phyloP scores from a whole-genome alignment of 345 rosid genomes.

The Combretum micranthum region DNA sequence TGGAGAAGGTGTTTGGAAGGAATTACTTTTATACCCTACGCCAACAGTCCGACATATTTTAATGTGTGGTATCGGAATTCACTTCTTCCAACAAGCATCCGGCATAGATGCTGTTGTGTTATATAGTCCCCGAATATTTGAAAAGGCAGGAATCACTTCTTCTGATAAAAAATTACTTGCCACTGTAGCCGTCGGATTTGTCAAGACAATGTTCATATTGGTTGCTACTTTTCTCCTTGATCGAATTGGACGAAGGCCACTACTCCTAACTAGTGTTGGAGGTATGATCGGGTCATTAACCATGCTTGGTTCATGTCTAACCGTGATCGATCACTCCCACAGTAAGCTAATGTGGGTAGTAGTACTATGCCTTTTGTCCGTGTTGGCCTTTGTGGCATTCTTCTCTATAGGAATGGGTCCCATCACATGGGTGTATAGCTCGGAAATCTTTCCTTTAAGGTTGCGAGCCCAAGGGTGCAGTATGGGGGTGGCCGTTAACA shows the following conservation, averaged over 20 bases:
- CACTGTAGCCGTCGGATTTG: not conserved
- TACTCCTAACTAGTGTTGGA: not conserved
- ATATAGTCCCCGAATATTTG: conserved; percentile 5
- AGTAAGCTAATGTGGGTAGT: conserved; percentile 50
- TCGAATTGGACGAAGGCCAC: not conserved
- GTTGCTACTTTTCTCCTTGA: not conserved
- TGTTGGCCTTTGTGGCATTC: conserved; percentile 48
- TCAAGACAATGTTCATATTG: not conserved
- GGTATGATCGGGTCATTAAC: not conserved
- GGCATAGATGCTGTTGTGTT: conserved; percentile 26
- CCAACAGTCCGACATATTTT: not conserved
- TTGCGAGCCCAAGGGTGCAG: conserved; percentile 70
- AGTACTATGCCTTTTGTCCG: conserved; percentile 37
- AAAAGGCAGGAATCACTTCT: not conserved
- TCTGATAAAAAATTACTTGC: not conserved
- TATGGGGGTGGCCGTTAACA: conserved; percentile 53
- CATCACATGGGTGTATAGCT: conserved; percentile 60
- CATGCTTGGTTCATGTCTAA: not conserved
- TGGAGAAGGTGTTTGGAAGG: not conserved
- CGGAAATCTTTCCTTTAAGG: conserved; percentile 72
- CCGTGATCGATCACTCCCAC: conserved; percentile 10
- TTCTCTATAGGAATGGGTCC: conserved; percentile 85
- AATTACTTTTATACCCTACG: not conserved
- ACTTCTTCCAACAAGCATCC: conserved; percentile 30
- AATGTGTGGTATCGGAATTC: conserved; percentile 1